phyloP scores from a whole-genome alignment of 2,329 filamentous ascomycete species.

The Curvularia verruculosa region DNA sequence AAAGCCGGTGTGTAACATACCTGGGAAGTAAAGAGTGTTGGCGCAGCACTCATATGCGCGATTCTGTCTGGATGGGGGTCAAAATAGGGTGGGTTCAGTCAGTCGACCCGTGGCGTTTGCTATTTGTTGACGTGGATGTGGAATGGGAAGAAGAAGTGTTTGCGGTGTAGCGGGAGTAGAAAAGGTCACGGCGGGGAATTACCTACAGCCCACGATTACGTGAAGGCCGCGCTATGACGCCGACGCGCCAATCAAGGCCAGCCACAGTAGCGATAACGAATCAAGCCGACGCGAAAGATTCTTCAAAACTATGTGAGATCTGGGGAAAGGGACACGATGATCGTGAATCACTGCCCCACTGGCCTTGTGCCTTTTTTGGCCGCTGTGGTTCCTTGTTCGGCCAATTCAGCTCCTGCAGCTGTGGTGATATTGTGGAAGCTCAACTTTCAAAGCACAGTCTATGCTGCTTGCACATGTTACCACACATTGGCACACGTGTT shows the following conservation, averaged over 20 bases:
- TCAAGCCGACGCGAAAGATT: slow-evolving; percentile 2
- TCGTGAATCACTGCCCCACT: slow-evolving; percentile 2
- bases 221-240: slow-evolving; percentile 5
- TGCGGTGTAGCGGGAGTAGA: not conserved
- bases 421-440: not conserved
- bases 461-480: not conserved
- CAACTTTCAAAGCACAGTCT: not conserved
- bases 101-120: not conserved
- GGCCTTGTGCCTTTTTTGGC: not conserved
- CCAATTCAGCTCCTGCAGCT: not conserved
- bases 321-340: slow-evolving; percentile 2
- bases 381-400: not conserved
- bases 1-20: slow-evolving; percentile 48
- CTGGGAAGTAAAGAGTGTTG: slow-evolving; percentile 60
- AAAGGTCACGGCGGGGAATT: slow-evolving; percentile 4
- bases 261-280: slow-evolving; percentile 2
- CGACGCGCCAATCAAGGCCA: slow-evolving; percentile 1
- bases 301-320: slow-evolving; percentile 1
- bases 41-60: slow-evolving; percentile 58
- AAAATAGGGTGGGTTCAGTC: slow-evolving; percentile 26
- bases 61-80: slow-evolving; percentile 28
- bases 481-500: not conserved
- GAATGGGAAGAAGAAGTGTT: not conserved
- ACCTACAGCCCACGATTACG: slow-evolving; percentile 4
- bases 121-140: not conserved